Percentiles rank a stretch among this genome's conserved stretches.
phyloP scores from a whole-genome alignment of 441 rosid species.

The Erodium trifolium region DNA sequence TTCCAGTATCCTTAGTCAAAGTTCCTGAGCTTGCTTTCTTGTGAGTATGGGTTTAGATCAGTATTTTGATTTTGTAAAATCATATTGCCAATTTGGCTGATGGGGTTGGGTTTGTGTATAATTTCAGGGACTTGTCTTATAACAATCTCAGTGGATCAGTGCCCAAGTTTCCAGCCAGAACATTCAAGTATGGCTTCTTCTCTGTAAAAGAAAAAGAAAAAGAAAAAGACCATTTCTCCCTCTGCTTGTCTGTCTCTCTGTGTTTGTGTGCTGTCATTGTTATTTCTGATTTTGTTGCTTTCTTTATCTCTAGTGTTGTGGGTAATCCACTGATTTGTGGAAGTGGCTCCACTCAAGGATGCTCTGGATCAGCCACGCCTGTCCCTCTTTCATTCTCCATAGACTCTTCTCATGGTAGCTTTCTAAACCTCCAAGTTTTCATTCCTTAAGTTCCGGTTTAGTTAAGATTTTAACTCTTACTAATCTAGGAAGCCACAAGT shows the following conservation, averaged over 20 bases:
- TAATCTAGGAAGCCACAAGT: constrained; percentile 33
- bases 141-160: constrained; percentile 85
- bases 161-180: constrained; percentile 75
- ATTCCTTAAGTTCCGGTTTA: too few relatives aligned
- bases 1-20: constrained; percentile 63
- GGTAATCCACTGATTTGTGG: constrained; percentile 86
- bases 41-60: constrained; percentile 31
- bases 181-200: constrained; percentile 54
- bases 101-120: constrained; percentile 16
- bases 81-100: too few relatives aligned
- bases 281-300: background rate
- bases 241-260: background rate
- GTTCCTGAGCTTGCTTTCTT: constrained; percentile 78
- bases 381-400: constrained; percentile 91
- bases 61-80: background rate
- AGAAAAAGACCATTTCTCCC: background rate
- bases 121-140: constrained; percentile 69
- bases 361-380: constrained; percentile 55
- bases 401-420: constrained; percentile 57
- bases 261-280: background rate
- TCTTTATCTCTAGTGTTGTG: constrained; percentile 39
- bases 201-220: background rate
- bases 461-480: background rate
- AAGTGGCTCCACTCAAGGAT: constrained; percentile 72
- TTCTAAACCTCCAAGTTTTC: background rate